Evolutionary conservation across 2,329 filamentous ascomycete genomes (phyloP), one percentile per base, ranked within the genome.

Genomic region (Gremmenia infestans): DNA sequence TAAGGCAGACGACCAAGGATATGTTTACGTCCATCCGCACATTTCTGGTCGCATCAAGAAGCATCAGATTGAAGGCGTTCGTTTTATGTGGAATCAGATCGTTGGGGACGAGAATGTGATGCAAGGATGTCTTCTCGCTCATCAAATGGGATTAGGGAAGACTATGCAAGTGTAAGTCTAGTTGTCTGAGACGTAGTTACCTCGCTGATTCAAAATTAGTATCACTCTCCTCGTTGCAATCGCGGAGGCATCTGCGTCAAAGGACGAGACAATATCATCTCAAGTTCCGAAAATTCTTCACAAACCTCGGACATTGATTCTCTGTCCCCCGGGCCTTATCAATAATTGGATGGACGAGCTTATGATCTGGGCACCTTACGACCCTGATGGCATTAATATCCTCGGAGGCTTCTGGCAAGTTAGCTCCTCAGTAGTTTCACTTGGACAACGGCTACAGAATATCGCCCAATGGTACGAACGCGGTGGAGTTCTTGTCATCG

Each of bases 71-170:
- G 78, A 83, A 1, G 92, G 92, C 1, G 83, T 96, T 19, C 85
- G 86, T 11, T 96, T 96, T 71, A 81, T 97, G 76, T 97, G 92
- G 91, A 85, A 91, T 62, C 87, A 93, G 60, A 75, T 96, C 46
- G 81, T 93, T 39, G 50, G 43, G 14, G 61, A 85, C 54, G 69
- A 75, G 1, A 73, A 78, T 4, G 73, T 76, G 5, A 78, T 79
- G 17, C 85, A 91, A 70, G 91, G 91, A 2, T 95, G 89, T 67
- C 78, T 96, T 12, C 77, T 96, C 19, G 88, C 91, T 5, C 91
- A 96, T 69, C 90, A 89, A 0, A 96, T 96, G 91, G 92, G 92
- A 1, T 74, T 96, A 2, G 91, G 91, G 15, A 97, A 96, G 74
- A 95, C 91, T 0, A 91, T 96, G 86, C 91, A 96, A 73, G 82